Evolutionary conservation across 164 flowering plant species (phyloP), one percentile per base, ranked within the genome.

Genomic region (Taxillus chinensis): DNA sequence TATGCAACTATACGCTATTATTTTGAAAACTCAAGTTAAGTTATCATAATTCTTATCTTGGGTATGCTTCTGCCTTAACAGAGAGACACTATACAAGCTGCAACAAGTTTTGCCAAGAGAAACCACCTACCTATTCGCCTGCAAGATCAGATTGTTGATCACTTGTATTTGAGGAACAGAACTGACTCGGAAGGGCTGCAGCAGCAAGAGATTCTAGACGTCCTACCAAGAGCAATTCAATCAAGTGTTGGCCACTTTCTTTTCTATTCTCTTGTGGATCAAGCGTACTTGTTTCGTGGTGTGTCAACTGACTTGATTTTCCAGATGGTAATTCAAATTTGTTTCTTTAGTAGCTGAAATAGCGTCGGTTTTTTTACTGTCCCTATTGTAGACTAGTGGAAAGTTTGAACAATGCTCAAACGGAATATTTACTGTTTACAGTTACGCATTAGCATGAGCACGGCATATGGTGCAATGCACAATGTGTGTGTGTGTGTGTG

Each of bases 101-200:
- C 86, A 13, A 69, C 86, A 9, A 70, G 80, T 68, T 85, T 85
- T 68, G 86, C 82, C 1, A 70, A 67, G 3, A 77, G 90, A 74
- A 82, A 85, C 50, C 74, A 68, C 8, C 71, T 85, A 2, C 87
- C 90, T 3, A 53, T 65, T 38, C 83, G 87, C n/a, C 70, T 85
- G 59, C 77, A 78, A 64, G 90, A 85, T 13, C 90, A 85, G 68
- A 85, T 85, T 82, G 70, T 85, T 39, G 84, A 83, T 17, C 86
- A 85, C 71, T 68, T 85, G 71, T 73, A 75, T 66, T 67, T 85
- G 70, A 80, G 67, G 67, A 74, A 57, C 57, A 74, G 86, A 68
- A 71, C 90, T 8, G 79, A 82, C 62, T 78, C 83, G 15, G 87
- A 85, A 71, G 90, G 90, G 41, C 61, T 85, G 63, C 87, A 83